Conservation (phyloP, 2,329 filamentous ascomycete genomes). For the Paecilomyces sp. region DNA sequence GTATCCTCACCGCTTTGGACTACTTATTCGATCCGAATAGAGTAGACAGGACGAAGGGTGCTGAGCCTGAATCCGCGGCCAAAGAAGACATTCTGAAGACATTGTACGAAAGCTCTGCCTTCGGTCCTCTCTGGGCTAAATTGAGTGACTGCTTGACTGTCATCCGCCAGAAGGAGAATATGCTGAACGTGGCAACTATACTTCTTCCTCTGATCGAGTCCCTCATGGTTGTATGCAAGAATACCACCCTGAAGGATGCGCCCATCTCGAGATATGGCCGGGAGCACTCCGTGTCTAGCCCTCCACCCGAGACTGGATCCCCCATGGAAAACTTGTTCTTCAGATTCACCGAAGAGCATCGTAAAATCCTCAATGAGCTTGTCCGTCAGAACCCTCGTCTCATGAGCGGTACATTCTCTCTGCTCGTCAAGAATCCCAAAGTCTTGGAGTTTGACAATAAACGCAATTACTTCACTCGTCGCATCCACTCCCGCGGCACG, state of each 20-base stretch:
- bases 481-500: constrained; percentile 69
- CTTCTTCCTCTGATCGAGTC: constrained; percentile 90
- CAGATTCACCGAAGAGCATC: constrained; percentile 93
- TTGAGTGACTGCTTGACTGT: constrained; percentile 80
- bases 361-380: constrained; percentile 94
- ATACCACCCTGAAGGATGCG: constrained; percentile 72
- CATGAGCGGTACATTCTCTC: constrained; percentile 95
- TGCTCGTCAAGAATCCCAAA: constrained; percentile 97
- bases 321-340: constrained; percentile 87
- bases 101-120: constrained; percentile 85
- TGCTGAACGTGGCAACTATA: constrained; percentile 96
- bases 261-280: constrained; percentile 47
- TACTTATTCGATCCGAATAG: constrained; percentile 85
- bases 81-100: constrained; percentile 81
- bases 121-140: constrained; percentile 85
- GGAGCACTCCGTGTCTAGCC: constrained; percentile 67
- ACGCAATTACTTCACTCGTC: constrained; percentile 95
- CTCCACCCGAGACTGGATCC: constrained; percentile 63
- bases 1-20: constrained; percentile 87
- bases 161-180: constrained; percentile 85
- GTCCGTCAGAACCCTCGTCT: constrained; percentile 95
- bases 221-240: constrained; percentile 99
- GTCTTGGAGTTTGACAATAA: constrained; percentile 99
- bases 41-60: constrained; percentile 44
- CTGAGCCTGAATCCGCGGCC: constrained; percentile 52